phyloP scores from a whole-genome alignment of 176 grass and related monocot genomes.

The Ananas comosus region DNA sequence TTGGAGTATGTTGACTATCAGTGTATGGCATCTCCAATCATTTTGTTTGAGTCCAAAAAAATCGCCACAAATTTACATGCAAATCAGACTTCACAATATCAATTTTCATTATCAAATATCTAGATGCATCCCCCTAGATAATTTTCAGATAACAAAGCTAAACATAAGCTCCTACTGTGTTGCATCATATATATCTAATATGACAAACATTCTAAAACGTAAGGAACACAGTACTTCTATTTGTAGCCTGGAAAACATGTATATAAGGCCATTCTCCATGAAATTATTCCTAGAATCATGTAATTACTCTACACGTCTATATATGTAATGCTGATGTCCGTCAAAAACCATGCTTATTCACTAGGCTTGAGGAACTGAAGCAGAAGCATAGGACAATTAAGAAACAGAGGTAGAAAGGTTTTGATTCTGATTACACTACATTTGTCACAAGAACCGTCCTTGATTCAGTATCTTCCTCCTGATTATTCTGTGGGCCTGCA shows the following conservation, averaged over 20 bases:
- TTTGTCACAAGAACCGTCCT: conserved; percentile 62
- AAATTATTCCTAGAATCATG: background rate
- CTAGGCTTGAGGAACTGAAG: background rate
- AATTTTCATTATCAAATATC: background rate
- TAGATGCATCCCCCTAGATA: background rate
- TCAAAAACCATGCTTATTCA: background rate
- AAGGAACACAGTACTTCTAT: no score
- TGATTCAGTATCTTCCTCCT: conserved; percentile 44
- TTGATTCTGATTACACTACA: conserved; percentile 7
- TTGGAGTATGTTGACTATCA: background rate
- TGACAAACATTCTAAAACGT: no score
- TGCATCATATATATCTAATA: background rate
- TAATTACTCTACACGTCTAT: background rate
- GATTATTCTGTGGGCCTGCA: conserved; percentile 32
- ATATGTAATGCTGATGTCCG: background rate
- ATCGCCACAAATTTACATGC: background rate
- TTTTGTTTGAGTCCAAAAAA: background rate
- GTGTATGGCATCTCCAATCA: background rate
- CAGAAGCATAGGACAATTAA: background rate
- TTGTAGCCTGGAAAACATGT: no score
- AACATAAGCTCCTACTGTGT: background rate
- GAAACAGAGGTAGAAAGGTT: background rate
- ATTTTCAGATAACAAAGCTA: background rate
- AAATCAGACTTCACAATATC: background rate
- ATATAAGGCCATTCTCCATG: background rate